Conservation (phyloP, 257 asterid genomes). For the Solanum sitiens region DNA sequence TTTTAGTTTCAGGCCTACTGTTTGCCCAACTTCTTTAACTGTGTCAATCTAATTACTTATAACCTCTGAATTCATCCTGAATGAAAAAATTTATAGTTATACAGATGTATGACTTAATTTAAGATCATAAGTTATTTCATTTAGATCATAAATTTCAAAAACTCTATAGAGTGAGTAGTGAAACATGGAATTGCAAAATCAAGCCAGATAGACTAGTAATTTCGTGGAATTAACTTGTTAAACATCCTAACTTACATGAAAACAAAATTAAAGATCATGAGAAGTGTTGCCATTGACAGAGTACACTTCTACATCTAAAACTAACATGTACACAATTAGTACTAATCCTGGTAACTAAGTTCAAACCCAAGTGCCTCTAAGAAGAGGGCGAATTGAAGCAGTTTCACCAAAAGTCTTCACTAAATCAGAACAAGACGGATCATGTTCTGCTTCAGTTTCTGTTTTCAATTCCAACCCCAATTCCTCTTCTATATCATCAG, state of each 20-base stretch:
- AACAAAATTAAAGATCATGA: neutral
- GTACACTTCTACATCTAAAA: neutral
- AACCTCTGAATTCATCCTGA: neutral
- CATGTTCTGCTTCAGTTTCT: conserved; percentile 24
- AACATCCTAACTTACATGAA: neutral
- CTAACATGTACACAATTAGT: neutral
- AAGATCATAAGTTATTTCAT: no score
- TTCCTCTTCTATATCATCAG: conserved; percentile 57
- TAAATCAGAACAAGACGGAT: conserved; percentile 44
- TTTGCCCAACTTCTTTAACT: neutral
- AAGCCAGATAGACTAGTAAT: neutral
- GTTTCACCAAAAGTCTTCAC: conserved; percentile 32
- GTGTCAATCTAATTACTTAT: neutral
- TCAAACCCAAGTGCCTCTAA: conserved; percentile 50
- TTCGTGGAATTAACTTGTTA: neutral
- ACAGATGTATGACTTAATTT: no score
- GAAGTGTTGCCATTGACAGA: neutral
- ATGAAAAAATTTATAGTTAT: neutral
- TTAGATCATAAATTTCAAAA: no score
- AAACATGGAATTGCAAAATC: neutral
- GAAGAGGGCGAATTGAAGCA: conserved; percentile 35
- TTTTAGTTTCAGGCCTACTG: neutral
- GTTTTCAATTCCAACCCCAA: conserved; percentile 46
- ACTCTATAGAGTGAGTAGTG: no score
- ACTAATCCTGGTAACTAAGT: neutral